These are phyloP conservation scores for Albophoma yamanashiensis DNA, from an alignment of 2,329 filamentous ascomycete genomes.

Conservation along the genomic window DNA sequence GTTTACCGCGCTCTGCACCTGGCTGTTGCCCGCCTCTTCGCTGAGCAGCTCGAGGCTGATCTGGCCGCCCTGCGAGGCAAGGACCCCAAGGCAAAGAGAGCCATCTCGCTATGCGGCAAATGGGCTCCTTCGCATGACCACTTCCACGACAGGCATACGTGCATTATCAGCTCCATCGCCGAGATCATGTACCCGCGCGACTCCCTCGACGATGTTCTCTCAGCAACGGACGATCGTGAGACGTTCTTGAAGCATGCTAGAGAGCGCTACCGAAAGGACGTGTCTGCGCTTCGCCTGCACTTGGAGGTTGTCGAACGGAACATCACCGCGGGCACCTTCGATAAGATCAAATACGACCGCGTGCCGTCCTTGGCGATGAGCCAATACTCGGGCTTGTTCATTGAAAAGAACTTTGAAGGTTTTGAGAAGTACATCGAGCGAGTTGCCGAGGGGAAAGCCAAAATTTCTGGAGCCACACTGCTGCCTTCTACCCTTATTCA, in stretches of 20 bases:
- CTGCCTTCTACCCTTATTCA: constrained; percentile 39
- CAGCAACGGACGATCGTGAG: constrained; percentile 30
- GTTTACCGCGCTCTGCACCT: constrained; percentile 43
- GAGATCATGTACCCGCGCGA: constrained; percentile 37
- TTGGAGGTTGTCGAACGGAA: constrained; percentile 42
- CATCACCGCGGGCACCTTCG: constrained; percentile 32
- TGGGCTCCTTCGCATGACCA: constrained; percentile 46
- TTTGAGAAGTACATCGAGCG: constrained; percentile 38
- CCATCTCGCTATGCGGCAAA: constrained; percentile 46
- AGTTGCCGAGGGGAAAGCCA: constrained; percentile 34
- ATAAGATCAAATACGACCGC: constrained; percentile 44
- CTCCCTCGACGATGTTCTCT: constrained; percentile 15
- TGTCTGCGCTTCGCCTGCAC: constrained; percentile 40
- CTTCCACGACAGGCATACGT: constrained; percentile 49
- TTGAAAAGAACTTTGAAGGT: constrained; percentile 34
- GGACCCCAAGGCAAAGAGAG: constrained; percentile 26
- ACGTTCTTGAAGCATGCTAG: constrained; percentile 43
- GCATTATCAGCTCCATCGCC: constrained; percentile 44
- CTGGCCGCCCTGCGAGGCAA: constrained; percentile 25
- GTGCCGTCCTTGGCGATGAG: constrained; percentile 48
- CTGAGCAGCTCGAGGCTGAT: constrained; percentile 40
- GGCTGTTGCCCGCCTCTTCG: constrained; percentile 43
- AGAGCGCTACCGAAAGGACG: constrained; percentile 39
- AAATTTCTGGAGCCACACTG: constrained; percentile 45
- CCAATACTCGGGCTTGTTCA: constrained; percentile 37